Base-by-base conservation (phyloP, 164 flowering plant genomes). In the Vitis labrusca region DNA sequence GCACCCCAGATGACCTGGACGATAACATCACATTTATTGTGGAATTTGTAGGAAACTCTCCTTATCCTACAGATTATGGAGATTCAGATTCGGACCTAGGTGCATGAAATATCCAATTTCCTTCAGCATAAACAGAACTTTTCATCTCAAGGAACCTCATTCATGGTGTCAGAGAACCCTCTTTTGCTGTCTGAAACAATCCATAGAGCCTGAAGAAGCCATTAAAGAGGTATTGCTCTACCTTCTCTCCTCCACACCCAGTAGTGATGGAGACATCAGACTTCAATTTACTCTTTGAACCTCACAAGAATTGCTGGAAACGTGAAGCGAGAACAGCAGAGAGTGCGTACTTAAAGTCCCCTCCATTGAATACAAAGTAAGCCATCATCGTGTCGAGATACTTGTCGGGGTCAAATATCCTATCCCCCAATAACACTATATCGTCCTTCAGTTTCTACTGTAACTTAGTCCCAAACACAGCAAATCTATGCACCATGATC, bases 111-210 rank as follows among this genome's bases (percentile, higher is more conserved):
- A 85, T 84, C 91, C 92, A 91, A 47, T 85, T 87, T 23, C 83
- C 84, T 49, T 86, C 88, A 51, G 76, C 63, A 64, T 71, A 85
- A 0, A 58, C 65, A 59, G 80, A 60, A 55, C 69, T 57, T 73
- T 85, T 85, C 53, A 71, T 77, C 75, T 86, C 86, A 6, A 87
- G 80, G 73, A 82, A 84, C 48, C 80, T 17, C 85, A 73, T 89
- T 87, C 85, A 89, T 81, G 47, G 91, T 85, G 71, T 89, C 99
- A 61, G 91, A 80, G 78, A 88, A 94, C n/a, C 91, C 97, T 72
- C 99, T 82, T 74, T 94, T 94, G 83, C 83, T 94, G 9, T 94
- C 95, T 4, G 88, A 85, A 48, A 56, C 77, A 77, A 30, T 84
- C 89, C 10, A 72, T 59, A 59, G 86, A 78, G 29, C 86, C 73